A percentile compares a stretch with the other conserved stretches of the same genome.
These are phyloP conservation scores for Capronia americana DNA, from an alignment of 2,329 filamentous ascomycete genomes.

Conservation along the genomic window DNA sequence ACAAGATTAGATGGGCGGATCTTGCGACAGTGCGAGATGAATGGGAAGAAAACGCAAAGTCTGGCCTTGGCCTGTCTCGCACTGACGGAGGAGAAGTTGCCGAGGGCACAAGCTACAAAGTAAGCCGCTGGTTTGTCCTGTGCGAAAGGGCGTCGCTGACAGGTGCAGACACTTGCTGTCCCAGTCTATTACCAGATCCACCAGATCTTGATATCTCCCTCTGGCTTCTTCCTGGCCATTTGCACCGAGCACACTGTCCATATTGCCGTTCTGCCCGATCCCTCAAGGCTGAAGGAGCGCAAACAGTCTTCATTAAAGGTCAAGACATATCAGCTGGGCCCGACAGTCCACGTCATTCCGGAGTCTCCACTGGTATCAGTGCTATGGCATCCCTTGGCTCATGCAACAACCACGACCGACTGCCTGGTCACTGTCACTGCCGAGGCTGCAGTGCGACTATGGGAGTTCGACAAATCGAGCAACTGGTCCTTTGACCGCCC, in stretches of 20 bases:
- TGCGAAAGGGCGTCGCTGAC: constrained; percentile 32
- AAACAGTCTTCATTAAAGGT: constrained; percentile 75
- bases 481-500: constrained; percentile 87
- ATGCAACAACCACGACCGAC: constrained; percentile 67
- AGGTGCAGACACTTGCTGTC: constrained; percentile 67
- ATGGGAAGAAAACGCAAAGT: constrained; percentile 50
- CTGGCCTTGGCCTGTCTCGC: constrained; percentile 24
- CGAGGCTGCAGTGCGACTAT: constrained; percentile 85
- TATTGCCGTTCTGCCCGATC: constrained; percentile 82
- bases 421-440: constrained; percentile 87
- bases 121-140: constrained; percentile 44
- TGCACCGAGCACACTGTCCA: constrained; percentile 87
- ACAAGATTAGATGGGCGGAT: constrained; percentile 91
- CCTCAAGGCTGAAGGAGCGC: constrained; percentile 73
- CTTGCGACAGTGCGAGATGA: constrained; percentile 76
- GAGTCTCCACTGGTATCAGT: constrained; percentile 79
- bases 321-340: constrained; percentile 89
- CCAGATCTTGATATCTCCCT: constrained; percentile 84
- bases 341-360: constrained; percentile 87
- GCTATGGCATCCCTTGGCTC: constrained; percentile 90
- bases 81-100: background rate
- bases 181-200: constrained; percentile 81
- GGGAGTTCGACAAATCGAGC: constrained; percentile 85
- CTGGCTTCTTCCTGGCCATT: constrained; percentile 78
- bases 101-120: constrained; percentile 49